Percentiles rank a stretch among this genome's conserved stretches.
phyloP scores from a whole-genome alignment of 2,329 filamentous ascomycete species.

The Exophiala viscosa region DNA sequence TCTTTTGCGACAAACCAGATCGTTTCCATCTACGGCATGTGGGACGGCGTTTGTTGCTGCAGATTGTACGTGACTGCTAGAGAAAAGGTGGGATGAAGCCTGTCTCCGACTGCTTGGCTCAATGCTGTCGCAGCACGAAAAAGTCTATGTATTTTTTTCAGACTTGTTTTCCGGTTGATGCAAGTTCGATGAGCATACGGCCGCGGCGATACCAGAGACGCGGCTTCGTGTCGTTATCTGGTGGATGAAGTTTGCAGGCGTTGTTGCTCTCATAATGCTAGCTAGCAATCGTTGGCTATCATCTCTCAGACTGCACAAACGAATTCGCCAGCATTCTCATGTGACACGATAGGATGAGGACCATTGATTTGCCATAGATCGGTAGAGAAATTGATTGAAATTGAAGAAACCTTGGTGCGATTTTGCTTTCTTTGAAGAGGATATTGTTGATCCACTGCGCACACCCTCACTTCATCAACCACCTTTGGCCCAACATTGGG shows the following conservation, averaged over 20 bases:
- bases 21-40: slow-evolving; percentile 24
- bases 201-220: slow-evolving; percentile 21
- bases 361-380: slow-evolving; percentile 23
- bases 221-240: slow-evolving; percentile 14
- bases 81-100: slow-evolving; percentile 33
- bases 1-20: slow-evolving; percentile 10
- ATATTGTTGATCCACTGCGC: background rate
- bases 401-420: slow-evolving; percentile 1
- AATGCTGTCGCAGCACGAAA: slow-evolving; percentile 19
- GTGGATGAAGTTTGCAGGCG: slow-evolving; percentile 21
- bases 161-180: slow-evolving; percentile 6
- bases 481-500: background rate
- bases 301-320: slow-evolving; percentile 24
- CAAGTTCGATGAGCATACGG: slow-evolving; percentile 19
- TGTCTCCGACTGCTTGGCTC: slow-evolving; percentile 31
- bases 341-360: slow-evolving; percentile 25
- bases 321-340: slow-evolving; percentile 22
- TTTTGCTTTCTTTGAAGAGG: background rate
- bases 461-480: no score
- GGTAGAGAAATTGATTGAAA: slow-evolving; percentile 21
- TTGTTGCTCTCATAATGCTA: slow-evolving; percentile 21
- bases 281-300: slow-evolving; percentile 26
- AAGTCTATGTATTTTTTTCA: slow-evolving; percentile 25
- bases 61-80: slow-evolving; percentile 20
- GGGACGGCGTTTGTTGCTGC: slow-evolving; percentile 28